phyloP scores from a whole-genome alignment of 1,284 basidiomycete species.

The Cystobasidium pallidum region DNA sequence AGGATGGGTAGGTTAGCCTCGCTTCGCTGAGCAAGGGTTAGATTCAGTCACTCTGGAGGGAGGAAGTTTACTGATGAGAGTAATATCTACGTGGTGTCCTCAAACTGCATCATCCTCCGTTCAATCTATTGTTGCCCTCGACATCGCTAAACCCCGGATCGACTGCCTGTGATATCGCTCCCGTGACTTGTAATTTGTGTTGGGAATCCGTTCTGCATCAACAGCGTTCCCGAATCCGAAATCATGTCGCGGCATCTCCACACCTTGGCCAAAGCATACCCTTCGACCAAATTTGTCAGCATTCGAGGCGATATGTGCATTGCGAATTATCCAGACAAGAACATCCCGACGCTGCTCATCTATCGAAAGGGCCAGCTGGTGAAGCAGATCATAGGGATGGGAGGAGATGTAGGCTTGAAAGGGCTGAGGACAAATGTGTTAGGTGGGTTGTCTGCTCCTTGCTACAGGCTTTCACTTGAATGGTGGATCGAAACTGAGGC shows the following conservation, averaged over 20 bases:
- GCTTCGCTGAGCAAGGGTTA: too few species aligned
- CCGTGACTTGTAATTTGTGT: too few species aligned
- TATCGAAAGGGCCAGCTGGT: constrained; percentile 88
- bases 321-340: constrained; percentile 87
- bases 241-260: constrained; percentile 73
- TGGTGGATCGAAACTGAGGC: too few species aligned
- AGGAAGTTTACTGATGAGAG: too few species aligned
- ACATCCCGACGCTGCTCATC: constrained; percentile 87
- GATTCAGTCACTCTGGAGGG: too few species aligned
- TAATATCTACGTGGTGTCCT: too few species aligned
- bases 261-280: constrained; percentile 76
- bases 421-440: constrained; percentile 76
- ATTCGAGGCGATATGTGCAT: constrained; percentile 96
- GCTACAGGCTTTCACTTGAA: too few species aligned
- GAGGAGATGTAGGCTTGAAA: constrained; percentile 65
- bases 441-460: constrained; percentile 63
- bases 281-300: constrained; percentile 91
- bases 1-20: constrained; percentile 71
- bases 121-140: too few species aligned
- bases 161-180: too few species aligned
- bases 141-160: too few species aligned
- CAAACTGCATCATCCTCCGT: too few species aligned
- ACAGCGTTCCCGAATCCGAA: constrained; percentile 76
- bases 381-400: constrained; percentile 76
- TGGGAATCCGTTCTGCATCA: neutral